Conservation (phyloP, 345 rosid genomes). For the Murraya paniculata region DNA sequence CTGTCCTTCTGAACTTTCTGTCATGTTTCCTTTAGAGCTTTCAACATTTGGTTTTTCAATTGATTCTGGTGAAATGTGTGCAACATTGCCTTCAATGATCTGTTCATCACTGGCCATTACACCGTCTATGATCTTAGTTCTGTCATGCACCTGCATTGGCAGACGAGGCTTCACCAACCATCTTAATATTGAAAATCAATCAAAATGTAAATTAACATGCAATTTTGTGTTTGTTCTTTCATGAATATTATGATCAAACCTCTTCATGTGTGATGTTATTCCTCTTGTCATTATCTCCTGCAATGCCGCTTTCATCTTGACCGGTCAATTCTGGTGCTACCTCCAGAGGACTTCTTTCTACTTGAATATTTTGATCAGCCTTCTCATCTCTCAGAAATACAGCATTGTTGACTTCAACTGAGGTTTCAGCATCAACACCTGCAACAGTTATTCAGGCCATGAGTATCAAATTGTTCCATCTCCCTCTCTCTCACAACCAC, state of each 20-base stretch:
- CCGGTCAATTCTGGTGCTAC: neutral
- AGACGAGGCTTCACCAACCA: neutral
- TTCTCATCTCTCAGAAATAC: neutral
- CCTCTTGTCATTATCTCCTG: constrained; percentile 3
- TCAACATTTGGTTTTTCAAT: constrained; percentile 3
- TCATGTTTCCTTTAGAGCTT: neutral
- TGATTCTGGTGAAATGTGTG: constrained; percentile 7
- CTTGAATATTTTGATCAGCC: neutral
- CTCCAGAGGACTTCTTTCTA: neutral
- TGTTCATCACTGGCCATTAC: constrained; percentile 1
- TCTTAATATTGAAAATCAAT: neutral
- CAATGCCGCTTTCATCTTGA: constrained; percentile 9
- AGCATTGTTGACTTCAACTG: constrained; percentile 4
- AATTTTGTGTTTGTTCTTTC: neutral
- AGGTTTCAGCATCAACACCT: constrained; percentile 13
- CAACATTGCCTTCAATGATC: neutral
- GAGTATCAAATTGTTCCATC: neutral
- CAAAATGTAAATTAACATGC: neutral
- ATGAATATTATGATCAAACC: constrained; percentile 8
- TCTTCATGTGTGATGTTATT: constrained; percentile 2
- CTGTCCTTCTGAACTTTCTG: constrained; percentile 13
- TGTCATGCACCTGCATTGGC: constrained; percentile 11
- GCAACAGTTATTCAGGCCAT: neutral
- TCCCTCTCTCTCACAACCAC: neutral
- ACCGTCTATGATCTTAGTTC: constrained; percentile 2